These are phyloP conservation scores for Picea sitchensis DNA, from an alignment of 75 land plant genomes.

Conservation along the genomic window DNA sequence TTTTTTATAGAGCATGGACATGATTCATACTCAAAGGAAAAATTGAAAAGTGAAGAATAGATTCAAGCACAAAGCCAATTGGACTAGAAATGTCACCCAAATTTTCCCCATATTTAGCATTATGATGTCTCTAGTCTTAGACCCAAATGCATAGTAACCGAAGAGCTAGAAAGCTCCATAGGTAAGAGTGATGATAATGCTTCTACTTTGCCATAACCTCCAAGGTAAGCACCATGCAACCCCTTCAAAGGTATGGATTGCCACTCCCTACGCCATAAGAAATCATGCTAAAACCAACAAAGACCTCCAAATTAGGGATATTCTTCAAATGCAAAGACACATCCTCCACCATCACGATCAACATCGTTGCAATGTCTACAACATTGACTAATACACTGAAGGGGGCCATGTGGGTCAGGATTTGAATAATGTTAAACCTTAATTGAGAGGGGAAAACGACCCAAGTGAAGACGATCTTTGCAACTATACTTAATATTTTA, in stretches of 20 bases:
- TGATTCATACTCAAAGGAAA: slow-evolving; percentile 80
- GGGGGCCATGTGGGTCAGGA: slow-evolving; percentile 88
- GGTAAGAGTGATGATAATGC: slow-evolving; percentile 40
- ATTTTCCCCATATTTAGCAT: slow-evolving; percentile 76
- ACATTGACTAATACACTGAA: slow-evolving; percentile 84
- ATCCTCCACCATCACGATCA: slow-evolving; percentile 72
- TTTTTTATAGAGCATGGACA: slow-evolving; percentile 32
- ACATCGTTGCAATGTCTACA: slow-evolving; percentile 74
- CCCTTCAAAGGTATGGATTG: slow-evolving; percentile 86
- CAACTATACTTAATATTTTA: slow-evolving; percentile 17
- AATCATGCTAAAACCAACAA: slow-evolving; percentile 30
- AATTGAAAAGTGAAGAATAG: slow-evolving; percentile 71
- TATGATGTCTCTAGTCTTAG: slow-evolving; percentile 76
- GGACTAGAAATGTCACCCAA: slow-evolving; percentile 43
- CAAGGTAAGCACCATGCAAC: slow-evolving; percentile 77
- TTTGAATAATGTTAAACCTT: slow-evolving; percentile 63
- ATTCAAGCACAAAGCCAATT: slow-evolving; percentile 67
- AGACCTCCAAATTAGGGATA: slow-evolving; percentile 26
- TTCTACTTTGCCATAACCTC: slow-evolving; percentile 59
- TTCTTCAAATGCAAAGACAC: slow-evolving; percentile 18
- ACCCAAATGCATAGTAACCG: slow-evolving; percentile 86
- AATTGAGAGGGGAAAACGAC: slow-evolving; percentile 67
- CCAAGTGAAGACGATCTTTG: slow-evolving; percentile 57
- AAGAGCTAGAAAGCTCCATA: slow-evolving; percentile 59
- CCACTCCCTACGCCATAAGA: slow-evolving; percentile 73